Base-by-base conservation (phyloP, 352 stramenopile species). In the Phytophthora pluvialis region DNA sequence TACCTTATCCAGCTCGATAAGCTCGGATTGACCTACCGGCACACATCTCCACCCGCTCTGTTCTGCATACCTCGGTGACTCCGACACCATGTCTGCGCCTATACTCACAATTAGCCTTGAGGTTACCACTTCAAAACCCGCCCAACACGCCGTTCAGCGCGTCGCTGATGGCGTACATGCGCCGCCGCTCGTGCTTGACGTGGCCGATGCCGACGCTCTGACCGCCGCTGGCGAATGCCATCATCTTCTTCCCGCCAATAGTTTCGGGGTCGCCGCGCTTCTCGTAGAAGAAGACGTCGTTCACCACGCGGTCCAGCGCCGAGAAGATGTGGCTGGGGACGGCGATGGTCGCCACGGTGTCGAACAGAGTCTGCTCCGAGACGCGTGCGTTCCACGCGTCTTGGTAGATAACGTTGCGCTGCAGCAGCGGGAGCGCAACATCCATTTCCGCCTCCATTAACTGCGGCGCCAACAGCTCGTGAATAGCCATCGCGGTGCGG, bases 211-310 rank as follows among this genome's bases (percentile, higher is more conserved):
- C 83, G 29, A 86, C 77, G 35, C 81, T 90, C 51, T 90, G 83
- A 0, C 83, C 81, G 7, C 81, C 81, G 36, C 75, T 83, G 1
- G 66, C 74, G 18, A 73, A 65, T 3, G 52, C 71, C 51, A 81
- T 73, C 39, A 80, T 65, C 35, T 74, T 75, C 13, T 64, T 73
- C 6, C 54, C 61, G 7, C 54, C 64, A 21, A 67, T 18, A n/a
- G n/a, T 36, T 29, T 84, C 50, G 2, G 39, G 31, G 4, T 77
- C 63, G 4, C 63, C 50, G 3, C 77, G 78, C 60, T 93, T 93
- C 38, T 93, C 81, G 55, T 90, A 95, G 48, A 95, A 95, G 61
- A 94, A 94, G 1, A 93, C 87, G 50, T 94, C 83, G 35, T 94
- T 90, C 39, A 94, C 82, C 7, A 93, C 82, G 1, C 81, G 80